Evolutionary conservation across 2,329 filamentous ascomycete genomes (phyloP), one percentile per base, ranked within the genome.

Genomic region (Chrysoporthe cubensis): DNA sequence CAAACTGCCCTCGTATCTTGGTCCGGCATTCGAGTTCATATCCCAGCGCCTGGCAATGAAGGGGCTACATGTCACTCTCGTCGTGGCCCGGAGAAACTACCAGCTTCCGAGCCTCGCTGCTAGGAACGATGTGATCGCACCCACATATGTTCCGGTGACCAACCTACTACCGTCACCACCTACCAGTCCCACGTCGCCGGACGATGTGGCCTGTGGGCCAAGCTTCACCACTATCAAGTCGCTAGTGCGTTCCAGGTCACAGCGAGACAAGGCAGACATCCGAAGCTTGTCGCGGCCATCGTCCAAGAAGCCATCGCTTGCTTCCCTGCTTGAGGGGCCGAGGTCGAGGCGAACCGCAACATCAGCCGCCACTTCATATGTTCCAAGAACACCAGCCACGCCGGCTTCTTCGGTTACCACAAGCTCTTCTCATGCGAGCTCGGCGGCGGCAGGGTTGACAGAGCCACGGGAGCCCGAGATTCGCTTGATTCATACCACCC

Each of bases 11-110:
- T 76, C 82, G n/a, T 80, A 82, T 56, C 75, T 90, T 65, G 81
- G 78, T 13, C 80, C 82, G 4, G 87, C 87, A 37, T 82, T 90
- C 42, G 87, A 89, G 67, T 87, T 88, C 72, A 80, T 83, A 16
- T 88, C 88, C 0, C 81, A 80, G 70, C 81, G 84, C 26, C 80
- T 90, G 32, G 83, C 85, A 14, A 81, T 81, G 63, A 89, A 88
- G 74, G 79, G 79, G 9, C 76, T 88, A 2, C 83, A 87, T 72
- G 78, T 90, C 64, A 88, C 85, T 21, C 82, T 90, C 48, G 81
- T 90, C 54, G 83, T 88, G 32, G 81, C 88, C 57, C 81, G 84
- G 50, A 82, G 83, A 58, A 85, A 88, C 67, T 85, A 86, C 71
- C 84, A 88, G 73, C 77, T 88, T 8, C 85, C 84, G 67, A 21